Base-by-base conservation (phyloP, 2,329 filamentous ascomycete genomes). In the Botrytis porri region DNA sequence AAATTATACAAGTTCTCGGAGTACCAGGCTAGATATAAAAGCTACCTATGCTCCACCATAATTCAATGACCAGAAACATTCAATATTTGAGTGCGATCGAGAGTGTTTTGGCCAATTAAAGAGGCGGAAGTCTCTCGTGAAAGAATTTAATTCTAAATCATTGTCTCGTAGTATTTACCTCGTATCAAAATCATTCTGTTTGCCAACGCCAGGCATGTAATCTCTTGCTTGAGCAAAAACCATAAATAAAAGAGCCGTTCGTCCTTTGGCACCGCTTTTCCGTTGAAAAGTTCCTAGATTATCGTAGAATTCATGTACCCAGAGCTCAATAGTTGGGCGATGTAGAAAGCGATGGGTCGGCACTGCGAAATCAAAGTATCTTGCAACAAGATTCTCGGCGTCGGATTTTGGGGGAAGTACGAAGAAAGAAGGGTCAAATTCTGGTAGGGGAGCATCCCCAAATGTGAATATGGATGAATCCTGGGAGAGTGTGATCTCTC, bases 351-450 rank as follows among this genome's bases (percentile, higher is more conserved):
- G 84, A 75, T 89, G 88, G 0, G 88, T 90, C 0, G 88, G 87
- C 32, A 88, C 86, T 10, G 87, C 88, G 73, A 87, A 88, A 64
- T 89, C 87, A 74, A 90, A 90, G 71, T 89, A 90, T 10, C 87
- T 81, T 12, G 83, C 82, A 7, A 89, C 18, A 82, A 80, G 18
- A 10, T n/a, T 67, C 20, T 74, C 45, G 18, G 76, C 76, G 51
- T 75, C 74, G 9, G 32, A 70, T 54, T 74, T 75, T 14, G 75
- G 72, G 6, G 75, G 76, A 18, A 87, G 76, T 10, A 84, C 79
- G 72, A 84, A 85, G 70, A 84, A 83, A 0, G 82, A 82, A 1
- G 82, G 79, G 74, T 85, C 83, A 60, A 82, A 82, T 4, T 85
- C 82, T 0, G 84, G 83, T 10, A 86, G 74, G 2, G 84, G 84